Conservation (phyloP, 805 yeast species). For the Candida michaelii region DNA sequence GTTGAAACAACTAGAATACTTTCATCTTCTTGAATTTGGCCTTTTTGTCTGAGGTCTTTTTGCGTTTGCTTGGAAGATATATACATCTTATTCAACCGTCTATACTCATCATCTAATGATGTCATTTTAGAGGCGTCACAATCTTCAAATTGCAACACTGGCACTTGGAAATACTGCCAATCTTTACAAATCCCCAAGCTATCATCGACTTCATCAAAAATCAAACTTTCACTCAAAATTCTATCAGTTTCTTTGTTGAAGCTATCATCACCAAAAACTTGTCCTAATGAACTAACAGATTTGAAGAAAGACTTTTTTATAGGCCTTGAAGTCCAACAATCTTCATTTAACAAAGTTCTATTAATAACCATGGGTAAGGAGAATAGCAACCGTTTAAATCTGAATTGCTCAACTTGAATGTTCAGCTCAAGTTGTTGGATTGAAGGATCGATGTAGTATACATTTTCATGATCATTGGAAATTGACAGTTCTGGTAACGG, state of each 20-base stretch:
- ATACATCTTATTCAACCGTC: conserved; percentile 28
- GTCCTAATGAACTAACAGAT: conserved; percentile 47
- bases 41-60: too few species aligned
- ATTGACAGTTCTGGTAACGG: conserved; percentile 22
- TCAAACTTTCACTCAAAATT: conserved; percentile 41
- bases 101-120: conserved; percentile 33
- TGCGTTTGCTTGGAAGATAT: neutral
- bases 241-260: conserved; percentile 29
- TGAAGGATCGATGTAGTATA: conserved; percentile 28
- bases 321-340: conserved; percentile 54
- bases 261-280: conserved; percentile 47
- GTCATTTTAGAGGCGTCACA: conserved; percentile 21
- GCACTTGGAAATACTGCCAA: conserved; percentile 36
- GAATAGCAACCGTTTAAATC: conserved; percentile 25
- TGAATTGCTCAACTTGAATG: conserved; percentile 6
- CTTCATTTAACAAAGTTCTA: conserved; percentile 42
- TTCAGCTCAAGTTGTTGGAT: conserved; percentile 24
- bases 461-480: neutral
- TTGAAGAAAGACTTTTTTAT: conserved; percentile 43
- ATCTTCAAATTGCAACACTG: conserved; percentile 16
- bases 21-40: conserved; percentile 4
- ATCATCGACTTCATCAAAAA: conserved; percentile 28
- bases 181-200: conserved; percentile 32
- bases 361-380: conserved; percentile 25
- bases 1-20: conserved; percentile 42